Base-by-base conservation (phyloP, 148 eudicot species). In the Nyssa sinensis region DNA sequence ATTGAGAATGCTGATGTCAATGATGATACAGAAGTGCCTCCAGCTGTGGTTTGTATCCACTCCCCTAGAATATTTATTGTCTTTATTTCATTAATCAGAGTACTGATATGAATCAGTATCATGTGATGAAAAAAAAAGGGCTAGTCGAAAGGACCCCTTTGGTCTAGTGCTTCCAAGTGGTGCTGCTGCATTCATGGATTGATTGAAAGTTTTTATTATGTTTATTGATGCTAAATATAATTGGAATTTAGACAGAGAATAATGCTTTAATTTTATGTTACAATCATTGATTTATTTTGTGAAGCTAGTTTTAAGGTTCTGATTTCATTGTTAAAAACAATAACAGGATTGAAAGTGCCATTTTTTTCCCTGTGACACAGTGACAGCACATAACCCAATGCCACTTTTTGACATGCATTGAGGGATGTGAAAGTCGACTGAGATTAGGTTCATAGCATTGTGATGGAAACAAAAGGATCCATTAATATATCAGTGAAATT, bases 11-110 rank as follows among this genome's bases (percentile, higher is more conserved):
- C 64, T 17, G 87, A 72, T 49, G 75, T 21, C 27, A 32, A 51
- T 64, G 89, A 90, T 62, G 91, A 92, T 1, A 37, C 72, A 1
- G 98, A 90, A 24, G 90, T 95, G 70, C 96, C 98, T 75, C 55
- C 88, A 58, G 82, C 74, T 69, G 70, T 92, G 91, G 98, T 94
- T 61, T 13, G 87, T 78, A 79, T 49, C 75, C 59, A 35, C 29
- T 60, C 74, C 58, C 49, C 63, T 41, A 30, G 29, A 74, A 71
- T 35, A n/a, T 39, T 29, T 35, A 59, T n/a, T n/a, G n/a, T n/a
- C n/a, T n/a, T n/a, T n/a, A n/a, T n/a, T 3, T 49, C 21, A 55
- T 17, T 55, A 21, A n/a, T n/a, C 21, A 19, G 24, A 17, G 21
- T 55, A 17, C 8, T 19, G 23, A 17, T 55, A 2, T 24, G 25